A percentile compares a stretch with the other conserved stretches of the same genome.
Evolutionary conservation across 2,329 filamentous ascomycete species (phyloP).

Genomic region (Neopestalotiopsis rosae): DNA sequence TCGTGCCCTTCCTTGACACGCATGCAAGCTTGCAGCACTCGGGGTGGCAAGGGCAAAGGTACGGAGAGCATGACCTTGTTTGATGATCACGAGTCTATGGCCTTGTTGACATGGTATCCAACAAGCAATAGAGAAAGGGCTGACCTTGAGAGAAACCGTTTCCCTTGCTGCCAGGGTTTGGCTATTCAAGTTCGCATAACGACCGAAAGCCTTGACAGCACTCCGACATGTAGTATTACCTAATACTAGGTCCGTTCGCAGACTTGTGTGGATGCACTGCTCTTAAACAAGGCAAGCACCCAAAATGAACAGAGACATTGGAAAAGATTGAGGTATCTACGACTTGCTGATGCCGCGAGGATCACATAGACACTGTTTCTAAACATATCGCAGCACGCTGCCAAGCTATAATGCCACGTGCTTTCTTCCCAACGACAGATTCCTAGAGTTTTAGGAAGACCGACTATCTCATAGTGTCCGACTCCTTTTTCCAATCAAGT

Average conservation of each 20-base stretch:
- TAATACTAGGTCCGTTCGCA: too few species aligned
- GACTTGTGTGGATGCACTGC: too few species aligned
- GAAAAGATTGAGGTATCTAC: too few species aligned
- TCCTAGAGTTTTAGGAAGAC: background rate
- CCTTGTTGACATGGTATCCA: background rate
- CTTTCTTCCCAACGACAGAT: background rate
- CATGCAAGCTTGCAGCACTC: background rate
- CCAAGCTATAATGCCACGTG: background rate
- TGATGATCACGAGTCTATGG: background rate
- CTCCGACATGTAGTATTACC: too few species aligned
- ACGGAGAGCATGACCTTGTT: background rate
- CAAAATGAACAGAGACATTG: too few species aligned
- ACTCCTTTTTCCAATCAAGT: background rate
- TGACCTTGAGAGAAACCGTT: background rate
- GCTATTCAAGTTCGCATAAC: too few species aligned
- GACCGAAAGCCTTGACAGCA: too few species aligned
- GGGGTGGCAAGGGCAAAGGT: background rate
- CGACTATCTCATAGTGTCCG: background rate
- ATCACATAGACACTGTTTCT: too few species aligned
- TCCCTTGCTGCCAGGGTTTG: too few species aligned
- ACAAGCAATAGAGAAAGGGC: background rate
- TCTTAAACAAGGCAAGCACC: too few species aligned
- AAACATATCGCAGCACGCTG: too few species aligned
- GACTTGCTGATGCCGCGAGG: too few species aligned
- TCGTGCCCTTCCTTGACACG: background rate